Percentiles rank a stretch among this genome's conserved stretches.
Conservation (phyloP, 331 rosid genomes). For the Malus hybrid region DNA sequence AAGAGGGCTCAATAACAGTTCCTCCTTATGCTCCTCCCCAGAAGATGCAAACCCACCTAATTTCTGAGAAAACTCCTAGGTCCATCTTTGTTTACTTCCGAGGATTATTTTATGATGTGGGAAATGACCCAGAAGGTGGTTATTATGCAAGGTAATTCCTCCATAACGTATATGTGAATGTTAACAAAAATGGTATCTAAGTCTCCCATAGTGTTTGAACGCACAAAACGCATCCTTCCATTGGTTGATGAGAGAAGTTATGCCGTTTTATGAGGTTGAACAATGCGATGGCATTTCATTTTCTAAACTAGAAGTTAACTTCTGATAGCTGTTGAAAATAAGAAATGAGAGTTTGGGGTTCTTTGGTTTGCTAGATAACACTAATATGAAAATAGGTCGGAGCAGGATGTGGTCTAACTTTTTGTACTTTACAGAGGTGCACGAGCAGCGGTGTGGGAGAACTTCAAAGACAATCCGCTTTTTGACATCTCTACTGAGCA, state of each 20-base stretch:
- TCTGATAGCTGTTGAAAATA: background rate
- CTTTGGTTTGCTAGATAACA: background rate
- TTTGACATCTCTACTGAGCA: constrained; percentile 92
- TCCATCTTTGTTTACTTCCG: constrained; percentile 70
- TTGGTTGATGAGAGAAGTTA: background rate
- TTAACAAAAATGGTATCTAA: background rate
- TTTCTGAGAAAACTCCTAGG: constrained; percentile 61
- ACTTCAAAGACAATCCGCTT: constrained; percentile 87
- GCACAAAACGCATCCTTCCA: background rate
- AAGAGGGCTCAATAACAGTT: constrained; percentile 56
- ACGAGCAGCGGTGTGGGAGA: constrained; percentile 98
- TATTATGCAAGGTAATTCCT: constrained; percentile 61
- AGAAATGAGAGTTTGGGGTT: background rate
- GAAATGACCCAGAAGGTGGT: constrained; percentile 82
- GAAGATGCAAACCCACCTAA: constrained; percentile 68
- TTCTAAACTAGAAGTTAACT: background rate
- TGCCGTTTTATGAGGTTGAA: background rate
- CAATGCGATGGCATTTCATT: background rate
- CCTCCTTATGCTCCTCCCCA: constrained; percentile 83
- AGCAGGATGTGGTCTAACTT: background rate
- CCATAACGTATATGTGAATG: background rate
- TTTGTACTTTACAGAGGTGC: constrained; percentile 64
- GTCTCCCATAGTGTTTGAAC: background rate
- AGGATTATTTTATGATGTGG: constrained; percentile 68
- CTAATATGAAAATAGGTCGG: background rate